Base-by-base conservation (phyloP, 192 early-diverging fungal genomes). In the Oehlia diaphana region DNA sequence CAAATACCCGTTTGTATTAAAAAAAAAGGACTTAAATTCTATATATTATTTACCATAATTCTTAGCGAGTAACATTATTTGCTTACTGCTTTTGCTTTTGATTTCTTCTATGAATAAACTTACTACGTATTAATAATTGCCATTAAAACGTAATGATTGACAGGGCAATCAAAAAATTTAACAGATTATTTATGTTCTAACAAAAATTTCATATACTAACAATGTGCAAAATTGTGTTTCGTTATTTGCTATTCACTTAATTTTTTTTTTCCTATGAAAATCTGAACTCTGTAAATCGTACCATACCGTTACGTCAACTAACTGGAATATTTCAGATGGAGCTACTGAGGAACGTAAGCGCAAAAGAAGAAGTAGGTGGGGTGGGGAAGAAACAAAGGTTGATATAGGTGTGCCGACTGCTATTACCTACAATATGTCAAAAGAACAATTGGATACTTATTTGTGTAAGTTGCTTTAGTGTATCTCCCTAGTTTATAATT, bases 321-420 rank as follows among this genome's bases (percentile, higher is more conserved):
- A 74, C 73, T 62, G 73, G 73, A 74, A 74, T 74, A 74, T 74
- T 74, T 74, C 73, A 82, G 84, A 82, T 75, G 84, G 78, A 47
- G 44, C 44, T 2, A 50, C 21, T 42, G 86, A 88, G 6, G 89
- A 89, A 72, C 87, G 89, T 62, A 90, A 82, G 78, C 87, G 91
- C 75, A 92, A 93, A 65, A 89, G 93, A 74, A 92, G 88, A 73
- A 95, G 92, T 83, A 92, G 97, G n/a, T 99, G 97, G 97, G 96
- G 96, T 47, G 89, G 89, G 50, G 89, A 89, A 21, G 89, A 93
- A 42, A 82, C 89, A 26, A 93, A 93, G 75, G 87, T 94, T 35
- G 90, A 89, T 67, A 92, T 93, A 16, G 94, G 92, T 19, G 81
- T 94, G 68, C 92, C 95, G 2, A 95, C 94, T 0, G 89, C 94